phyloP scores from a whole-genome alignment of 768 basidiomycete species.

The Suillus subalutaceus region DNA sequence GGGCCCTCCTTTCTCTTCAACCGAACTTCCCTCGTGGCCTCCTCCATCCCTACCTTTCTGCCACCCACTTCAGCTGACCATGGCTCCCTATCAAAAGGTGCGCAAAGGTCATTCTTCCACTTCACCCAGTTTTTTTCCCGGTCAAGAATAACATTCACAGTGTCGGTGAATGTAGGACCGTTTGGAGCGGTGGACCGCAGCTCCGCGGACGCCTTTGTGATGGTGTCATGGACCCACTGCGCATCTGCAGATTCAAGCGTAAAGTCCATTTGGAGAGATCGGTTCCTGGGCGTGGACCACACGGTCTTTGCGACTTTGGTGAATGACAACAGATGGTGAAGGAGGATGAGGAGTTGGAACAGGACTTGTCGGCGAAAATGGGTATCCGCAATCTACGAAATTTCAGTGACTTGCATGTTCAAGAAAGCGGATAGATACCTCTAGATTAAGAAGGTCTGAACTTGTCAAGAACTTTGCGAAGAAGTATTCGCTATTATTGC shows the following conservation, averaged over 20 bases:
- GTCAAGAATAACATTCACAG: constrained; percentile 69
- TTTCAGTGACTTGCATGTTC: constrained; percentile 13
- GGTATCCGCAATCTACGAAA: constrained; percentile 77
- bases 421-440: constrained; percentile 51
- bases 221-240: constrained; percentile 77
- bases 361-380: constrained; percentile 93
- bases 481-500: constrained; percentile 71
- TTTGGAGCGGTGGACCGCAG: constrained; percentile 77
- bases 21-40: constrained; percentile 57
- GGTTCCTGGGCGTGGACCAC: constrained; percentile 68
- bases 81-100: constrained; percentile 76
- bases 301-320: constrained; percentile 65
- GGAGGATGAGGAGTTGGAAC: constrained; percentile 80
- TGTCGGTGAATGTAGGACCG: constrained; percentile 76
- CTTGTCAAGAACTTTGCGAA: constrained; percentile 94
- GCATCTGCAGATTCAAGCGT: constrained; percentile 67
- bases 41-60: constrained; percentile 57
- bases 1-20: constrained; percentile 59
- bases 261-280: constrained; percentile 84
- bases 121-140: constrained; percentile 89
- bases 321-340: constrained; percentile 74
- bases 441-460: constrained; percentile 83
- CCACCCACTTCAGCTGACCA: constrained; percentile 55
- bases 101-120: constrained; percentile 86
- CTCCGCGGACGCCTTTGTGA: constrained; percentile 54